Percentiles rank a stretch among this genome's conserved stretches.
These are phyloP conservation scores for Wickerhamiella occidentalis DNA, from an alignment of 805 yeast species.

Conservation along the genomic window DNA sequence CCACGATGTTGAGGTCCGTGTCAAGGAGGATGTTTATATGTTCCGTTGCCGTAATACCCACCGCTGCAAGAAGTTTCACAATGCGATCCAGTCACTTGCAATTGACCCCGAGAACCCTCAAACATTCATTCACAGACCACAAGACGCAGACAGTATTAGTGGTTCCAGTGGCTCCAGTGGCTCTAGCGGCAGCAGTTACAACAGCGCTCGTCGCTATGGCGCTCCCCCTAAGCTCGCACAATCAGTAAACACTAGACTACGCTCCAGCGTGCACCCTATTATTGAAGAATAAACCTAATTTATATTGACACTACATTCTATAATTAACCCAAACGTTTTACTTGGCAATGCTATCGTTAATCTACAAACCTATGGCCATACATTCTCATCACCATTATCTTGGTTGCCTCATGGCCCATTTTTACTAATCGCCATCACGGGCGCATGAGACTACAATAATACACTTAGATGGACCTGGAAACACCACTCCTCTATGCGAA, in stretches of 20 bases:
- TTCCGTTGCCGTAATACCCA: slow-evolving; percentile 21
- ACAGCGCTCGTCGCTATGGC: neutral
- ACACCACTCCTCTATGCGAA: neutral
- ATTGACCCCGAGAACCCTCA: slow-evolving; percentile 13
- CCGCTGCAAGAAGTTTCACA: slow-evolving; percentile 17
- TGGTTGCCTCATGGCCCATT: too few relatives aligned
- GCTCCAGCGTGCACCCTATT: slow-evolving; percentile 16
- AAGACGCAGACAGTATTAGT: slow-evolving; percentile 2
- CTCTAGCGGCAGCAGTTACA: slow-evolving; percentile 1
- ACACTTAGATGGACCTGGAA: neutral
- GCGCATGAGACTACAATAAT: too few relatives aligned
- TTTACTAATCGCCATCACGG: too few relatives aligned
- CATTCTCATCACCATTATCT: too few relatives aligned
- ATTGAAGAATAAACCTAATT: slow-evolving; percentile 16
- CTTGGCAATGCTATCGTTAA: neutral
- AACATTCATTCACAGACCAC: neutral
- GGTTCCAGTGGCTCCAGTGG: slow-evolving; percentile 7
- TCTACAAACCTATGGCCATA: neutral
- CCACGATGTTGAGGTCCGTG: slow-evolving; percentile 21
- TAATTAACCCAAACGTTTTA: too few relatives aligned
- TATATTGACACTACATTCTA: too few relatives aligned
- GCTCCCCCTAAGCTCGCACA: slow-evolving; percentile 11
- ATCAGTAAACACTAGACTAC: slow-evolving; percentile 10
- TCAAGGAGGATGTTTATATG: slow-evolving; percentile 20
- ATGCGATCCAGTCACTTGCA: slow-evolving; percentile 15